Conservation (phyloP, 768 basidiomycete species). For the Lactarius pseudohatsudake region DNA sequence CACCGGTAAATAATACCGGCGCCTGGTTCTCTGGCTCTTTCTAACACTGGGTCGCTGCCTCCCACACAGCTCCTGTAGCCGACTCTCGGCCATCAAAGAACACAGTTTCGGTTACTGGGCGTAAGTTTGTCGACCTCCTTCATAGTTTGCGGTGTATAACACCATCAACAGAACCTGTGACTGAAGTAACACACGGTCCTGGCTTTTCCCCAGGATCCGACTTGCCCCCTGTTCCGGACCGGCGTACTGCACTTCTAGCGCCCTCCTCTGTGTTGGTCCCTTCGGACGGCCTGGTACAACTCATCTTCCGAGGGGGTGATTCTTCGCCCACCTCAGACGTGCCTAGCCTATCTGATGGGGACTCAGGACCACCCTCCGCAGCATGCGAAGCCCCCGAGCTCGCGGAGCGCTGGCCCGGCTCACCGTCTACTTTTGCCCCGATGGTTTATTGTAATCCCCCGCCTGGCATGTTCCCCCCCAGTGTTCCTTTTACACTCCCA, state of each 20-base stretch:
- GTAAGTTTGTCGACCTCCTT: background rate
- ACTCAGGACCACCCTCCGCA: conserved; percentile 23
- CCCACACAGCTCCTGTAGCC: conserved; percentile 1
- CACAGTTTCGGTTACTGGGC: background rate
- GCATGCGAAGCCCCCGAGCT: conserved; percentile 24
- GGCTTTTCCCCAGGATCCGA: background rate
- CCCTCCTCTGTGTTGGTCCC: background rate
- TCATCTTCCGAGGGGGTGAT: conserved; percentile 15
- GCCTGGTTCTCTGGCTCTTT: background rate
- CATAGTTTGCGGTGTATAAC: background rate
- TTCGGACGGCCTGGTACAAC: conserved; percentile 11
- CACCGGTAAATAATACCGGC: conserved; percentile 13
- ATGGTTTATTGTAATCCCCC: conserved; percentile 16
- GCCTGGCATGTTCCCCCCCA: conserved; percentile 17
- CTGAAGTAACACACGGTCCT: background rate
- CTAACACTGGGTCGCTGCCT: conserved; percentile 8
- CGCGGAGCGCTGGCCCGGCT: conserved; percentile 26
- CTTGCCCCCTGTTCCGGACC: conserved; percentile 1
- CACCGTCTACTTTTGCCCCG: conserved; percentile 15
- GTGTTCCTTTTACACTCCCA: conserved; percentile 13
- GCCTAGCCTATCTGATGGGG: conserved; percentile 27
- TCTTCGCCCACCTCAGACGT: conserved; percentile 21
- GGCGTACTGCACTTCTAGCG: background rate
- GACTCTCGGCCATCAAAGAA: background rate
- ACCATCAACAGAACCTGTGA: background rate